phyloP scores from a whole-genome alignment of 2,329 filamentous ascomycete species.

The Escovopsis weberi region DNA sequence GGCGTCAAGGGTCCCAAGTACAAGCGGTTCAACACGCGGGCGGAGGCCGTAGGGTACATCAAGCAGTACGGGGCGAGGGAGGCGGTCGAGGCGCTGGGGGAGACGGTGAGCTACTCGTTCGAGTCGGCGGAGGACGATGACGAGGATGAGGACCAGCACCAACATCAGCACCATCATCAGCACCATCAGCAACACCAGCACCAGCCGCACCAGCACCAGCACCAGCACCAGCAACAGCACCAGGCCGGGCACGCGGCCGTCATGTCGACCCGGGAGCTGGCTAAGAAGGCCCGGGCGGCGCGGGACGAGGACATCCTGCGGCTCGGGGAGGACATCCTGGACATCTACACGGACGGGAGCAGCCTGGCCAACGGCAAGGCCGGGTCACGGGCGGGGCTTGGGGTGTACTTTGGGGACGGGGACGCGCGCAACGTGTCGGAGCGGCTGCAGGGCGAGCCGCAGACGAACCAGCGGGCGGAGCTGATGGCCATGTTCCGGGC shows the following conservation, averaged over 20 bases:
- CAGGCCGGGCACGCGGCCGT: not conserved
- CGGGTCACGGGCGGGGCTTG: conserved; percentile 44
- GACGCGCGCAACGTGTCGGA: conserved; percentile 58
- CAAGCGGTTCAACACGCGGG: conserved; percentile 51
- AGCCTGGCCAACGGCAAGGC: conserved; percentile 41
- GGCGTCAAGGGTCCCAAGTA: conserved; percentile 57
- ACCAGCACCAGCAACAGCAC: too few species aligned
- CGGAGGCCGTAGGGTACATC: conserved; percentile 70
- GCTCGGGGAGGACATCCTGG: conserved; percentile 14
- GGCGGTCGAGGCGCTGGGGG: conserved; percentile 27
- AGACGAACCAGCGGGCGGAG: conserved; percentile 96
- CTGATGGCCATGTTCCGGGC: conserved; percentile 76
- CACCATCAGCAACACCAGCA: too few species aligned
- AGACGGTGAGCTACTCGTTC: conserved; percentile 5
- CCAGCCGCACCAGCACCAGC: too few species aligned
- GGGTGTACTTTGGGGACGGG: conserved; percentile 45
- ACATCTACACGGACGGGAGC: conserved; percentile 49
- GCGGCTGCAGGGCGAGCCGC: conserved; percentile 53
- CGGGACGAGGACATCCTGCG: conserved; percentile 9
- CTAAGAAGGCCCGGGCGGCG: conserved; percentile 12
- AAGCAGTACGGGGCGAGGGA: conserved; percentile 28
- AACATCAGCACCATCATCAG: too few species aligned
- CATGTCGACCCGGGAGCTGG: conserved; percentile 8
- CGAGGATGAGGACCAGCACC: not conserved
- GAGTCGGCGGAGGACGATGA: conserved; percentile 5